phyloP scores from a whole-genome alignment of 257 asterid species.

The Haberlea rhodopensis region DNA sequence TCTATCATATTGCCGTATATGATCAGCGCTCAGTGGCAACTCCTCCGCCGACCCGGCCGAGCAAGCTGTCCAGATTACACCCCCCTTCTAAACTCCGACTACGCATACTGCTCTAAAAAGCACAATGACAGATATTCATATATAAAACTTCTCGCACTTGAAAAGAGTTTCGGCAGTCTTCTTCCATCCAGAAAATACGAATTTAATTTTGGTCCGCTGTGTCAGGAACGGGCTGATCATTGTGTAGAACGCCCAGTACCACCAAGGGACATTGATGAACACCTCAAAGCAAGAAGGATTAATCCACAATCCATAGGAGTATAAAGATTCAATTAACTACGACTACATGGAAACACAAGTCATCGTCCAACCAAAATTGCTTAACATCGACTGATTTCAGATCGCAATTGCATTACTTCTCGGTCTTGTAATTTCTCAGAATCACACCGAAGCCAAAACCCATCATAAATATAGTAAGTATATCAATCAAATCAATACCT shows the following conservation, averaged over 20 bases:
- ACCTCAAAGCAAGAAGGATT: constrained; percentile 45
- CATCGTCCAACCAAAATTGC: too few species aligned
- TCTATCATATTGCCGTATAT: too few species aligned
- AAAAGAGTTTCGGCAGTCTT: constrained; percentile 77
- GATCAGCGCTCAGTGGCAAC: too few species aligned
- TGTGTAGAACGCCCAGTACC: constrained; percentile 87
- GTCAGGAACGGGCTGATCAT: too few species aligned
- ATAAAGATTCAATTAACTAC: background rate
- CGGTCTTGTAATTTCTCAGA: background rate
- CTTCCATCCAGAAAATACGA: constrained; percentile 72
- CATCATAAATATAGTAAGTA: constrained; percentile 1
- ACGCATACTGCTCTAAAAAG: too few species aligned
- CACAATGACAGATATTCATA: constrained; percentile 44
- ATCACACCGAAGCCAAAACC: too few species aligned
- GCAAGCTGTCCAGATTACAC: too few species aligned
- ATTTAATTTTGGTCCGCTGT: constrained; percentile 84
- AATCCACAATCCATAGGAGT: too few species aligned
- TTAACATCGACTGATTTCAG: background rate
- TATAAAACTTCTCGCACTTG: constrained; percentile 49
- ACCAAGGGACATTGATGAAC: constrained; percentile 95
- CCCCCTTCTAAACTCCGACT: too few species aligned
- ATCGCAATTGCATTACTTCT: background rate
- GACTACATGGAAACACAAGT: background rate
- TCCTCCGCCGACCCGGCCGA: too few species aligned
- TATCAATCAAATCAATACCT: constrained; percentile 42